Evolutionary conservation across 768 basidiomycete genomes (phyloP).

Genomic region (Mycena filopes): DNA sequence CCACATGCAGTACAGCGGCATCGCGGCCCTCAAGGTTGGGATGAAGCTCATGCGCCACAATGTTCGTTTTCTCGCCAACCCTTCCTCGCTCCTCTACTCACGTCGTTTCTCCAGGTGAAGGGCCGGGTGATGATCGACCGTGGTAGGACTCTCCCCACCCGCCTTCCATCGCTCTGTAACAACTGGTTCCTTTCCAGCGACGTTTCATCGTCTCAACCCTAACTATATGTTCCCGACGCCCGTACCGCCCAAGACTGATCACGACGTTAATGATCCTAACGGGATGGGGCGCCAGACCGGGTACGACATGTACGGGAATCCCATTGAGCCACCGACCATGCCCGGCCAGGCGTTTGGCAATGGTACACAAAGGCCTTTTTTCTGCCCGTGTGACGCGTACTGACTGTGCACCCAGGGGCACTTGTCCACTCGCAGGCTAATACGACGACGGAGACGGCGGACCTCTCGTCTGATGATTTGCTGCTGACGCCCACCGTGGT

Average conservation of each 20-base stretch:
- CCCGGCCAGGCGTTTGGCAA: constrained; percentile 18
- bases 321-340: constrained; percentile 23
- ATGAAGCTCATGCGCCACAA: constrained; percentile 59
- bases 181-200: constrained; percentile 39
- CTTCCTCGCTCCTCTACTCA: neutral
- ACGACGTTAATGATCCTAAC: neutral
- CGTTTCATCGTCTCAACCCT: constrained; percentile 63
- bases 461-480: constrained; percentile 60
- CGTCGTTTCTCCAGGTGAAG: constrained; percentile 50
- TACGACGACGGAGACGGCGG: constrained; percentile 35
- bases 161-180: neutral
- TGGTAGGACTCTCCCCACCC: constrained; percentile 42
- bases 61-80: constrained; percentile 43
- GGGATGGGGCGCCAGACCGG: neutral
- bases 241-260: constrained; percentile 40
- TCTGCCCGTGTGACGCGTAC: neutral
- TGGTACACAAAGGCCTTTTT: neutral
- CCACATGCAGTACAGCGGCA: constrained; percentile 67
- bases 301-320: constrained; percentile 39
- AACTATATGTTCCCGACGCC: constrained; percentile 59
- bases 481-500: constrained; percentile 66
- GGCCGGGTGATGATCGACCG: constrained; percentile 73
- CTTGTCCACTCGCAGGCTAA: constrained; percentile 35
- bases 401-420: constrained; percentile 25
- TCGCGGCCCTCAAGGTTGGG: constrained; percentile 52